Evolutionary conservation across 805 yeast genomes (phyloP), one percentile per base, ranked within the genome.

Genomic region (Candida xyloterini): DNA sequence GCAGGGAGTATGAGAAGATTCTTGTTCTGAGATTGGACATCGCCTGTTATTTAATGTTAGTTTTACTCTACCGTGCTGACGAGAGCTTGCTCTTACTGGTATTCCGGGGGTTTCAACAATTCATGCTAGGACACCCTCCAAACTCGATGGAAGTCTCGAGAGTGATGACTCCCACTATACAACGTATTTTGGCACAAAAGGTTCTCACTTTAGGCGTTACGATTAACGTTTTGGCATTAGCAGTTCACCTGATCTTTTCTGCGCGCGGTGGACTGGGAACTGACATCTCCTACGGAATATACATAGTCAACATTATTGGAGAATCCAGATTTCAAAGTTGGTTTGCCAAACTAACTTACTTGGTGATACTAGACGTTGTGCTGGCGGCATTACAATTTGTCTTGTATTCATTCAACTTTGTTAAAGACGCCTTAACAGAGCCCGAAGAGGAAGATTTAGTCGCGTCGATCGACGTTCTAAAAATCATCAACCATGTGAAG

Each of bases 251-350:
- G n/a, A 20, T 64, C 2, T 59, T 60, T 9, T 62, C 67, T 7
- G 50, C 63, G 7, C 56, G 55, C 10, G 33, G 35, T n/a, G 47
- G 33, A 2, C 18, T 42, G 28, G 56, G 53, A 20, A 50, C 51
- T 15, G 53, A 57, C 1, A 57, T 58, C 26, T 54, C 56, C 1
- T 57, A 66, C 46, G 76, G 77, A 1, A 51, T 63, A n/a, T 42
- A 67, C 14, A 50, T 67, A 3, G 35, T 74, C 18, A 74, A 72
- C 44, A 47, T 74, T 14, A 67, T 75, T 15, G 82, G 82, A 0
- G 80, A 76, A 33, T 20, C 42, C 9, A 40, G 45, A 30, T 59
- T 55, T 36, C 16, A 30, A 2, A 41, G 46, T 47, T 22, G 52
- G 57, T 24, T 71, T 63, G 8, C 25, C 16, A 42, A 55, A 54